phyloP scores from a whole-genome alignment of 2,329 filamentous ascomycete genomes.

The Dactylonectria macrodidyma region DNA sequence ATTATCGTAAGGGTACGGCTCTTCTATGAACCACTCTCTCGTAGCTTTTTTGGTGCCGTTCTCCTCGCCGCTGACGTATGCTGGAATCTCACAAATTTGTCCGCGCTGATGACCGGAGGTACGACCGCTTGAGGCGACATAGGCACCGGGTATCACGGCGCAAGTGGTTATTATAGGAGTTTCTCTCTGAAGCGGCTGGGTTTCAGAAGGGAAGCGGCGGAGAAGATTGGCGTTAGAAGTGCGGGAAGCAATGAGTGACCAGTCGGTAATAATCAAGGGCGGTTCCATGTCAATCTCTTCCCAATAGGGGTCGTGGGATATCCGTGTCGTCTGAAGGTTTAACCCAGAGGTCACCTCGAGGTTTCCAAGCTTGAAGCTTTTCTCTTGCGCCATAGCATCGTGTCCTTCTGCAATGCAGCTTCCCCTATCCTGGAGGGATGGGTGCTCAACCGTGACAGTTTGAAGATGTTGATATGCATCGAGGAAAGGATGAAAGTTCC shows the following conservation, averaged over 20 bases:
- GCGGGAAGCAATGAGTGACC: slow-evolving; percentile 57
- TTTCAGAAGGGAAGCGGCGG: slow-evolving; percentile 56
- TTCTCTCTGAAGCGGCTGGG: slow-evolving; percentile 51
- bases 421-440: slow-evolving; percentile 57
- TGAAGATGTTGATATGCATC: slow-evolving; percentile 51
- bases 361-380: slow-evolving; percentile 53
- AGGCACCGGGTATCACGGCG: slow-evolving; percentile 53
- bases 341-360: slow-evolving; percentile 59
- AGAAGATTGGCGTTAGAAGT: slow-evolving; percentile 58
- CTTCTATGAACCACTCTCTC: slow-evolving; percentile 63
- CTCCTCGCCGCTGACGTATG: slow-evolving; percentile 56
- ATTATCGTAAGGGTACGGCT: slow-evolving; percentile 54
- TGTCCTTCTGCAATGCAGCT: slow-evolving; percentile 55
- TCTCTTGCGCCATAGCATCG: slow-evolving; percentile 51
- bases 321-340: slow-evolving; percentile 59
- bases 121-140: slow-evolving; percentile 58
- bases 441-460: slow-evolving; percentile 56
- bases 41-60: slow-evolving; percentile 61
- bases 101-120: slow-evolving; percentile 61
- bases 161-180: slow-evolving; percentile 50
- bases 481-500: slow-evolving; percentile 61
- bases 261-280: slow-evolving; percentile 61
- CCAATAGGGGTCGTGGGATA: slow-evolving; percentile 63
- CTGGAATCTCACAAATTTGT: slow-evolving; percentile 60
- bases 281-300: slow-evolving; percentile 57